These are phyloP conservation scores for Chalciporus piperatus DNA, from an alignment of 768 basidiomycete species.

Conservation along the genomic window DNA sequence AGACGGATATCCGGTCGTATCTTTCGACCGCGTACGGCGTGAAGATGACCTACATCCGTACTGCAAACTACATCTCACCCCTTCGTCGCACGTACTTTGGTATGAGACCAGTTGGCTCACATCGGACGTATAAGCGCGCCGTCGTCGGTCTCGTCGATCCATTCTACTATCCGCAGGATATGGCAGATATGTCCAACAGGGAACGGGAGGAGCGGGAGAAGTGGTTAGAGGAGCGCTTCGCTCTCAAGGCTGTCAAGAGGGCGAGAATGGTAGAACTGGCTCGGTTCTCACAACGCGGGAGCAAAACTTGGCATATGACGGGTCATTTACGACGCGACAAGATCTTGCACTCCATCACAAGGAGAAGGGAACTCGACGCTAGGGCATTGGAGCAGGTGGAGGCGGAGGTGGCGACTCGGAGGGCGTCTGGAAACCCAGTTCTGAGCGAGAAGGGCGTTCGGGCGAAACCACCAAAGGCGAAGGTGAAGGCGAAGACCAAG, in stretches of 20 bases:
- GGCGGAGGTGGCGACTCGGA: conserved; percentile 25
- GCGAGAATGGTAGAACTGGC: conserved; percentile 33
- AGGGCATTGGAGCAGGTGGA: conserved; percentile 38
- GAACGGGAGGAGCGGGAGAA: conserved; percentile 54
- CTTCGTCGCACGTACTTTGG: conserved; percentile 31
- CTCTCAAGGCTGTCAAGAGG: conserved; percentile 35
- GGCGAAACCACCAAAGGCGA: neutral
- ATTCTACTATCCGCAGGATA: conserved; percentile 85
- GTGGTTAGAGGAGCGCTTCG: conserved; percentile 64
- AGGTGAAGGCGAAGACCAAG: neutral
- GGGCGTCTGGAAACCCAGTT: conserved; percentile 22
- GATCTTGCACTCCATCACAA: conserved; percentile 50
- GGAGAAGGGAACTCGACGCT: conserved; percentile 43
- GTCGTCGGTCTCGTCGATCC: conserved; percentile 90
- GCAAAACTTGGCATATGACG: conserved; percentile 39
- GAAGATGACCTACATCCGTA: conserved; percentile 89
- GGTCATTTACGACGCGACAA: conserved; percentile 44
- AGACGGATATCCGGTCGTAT: conserved; percentile 88
- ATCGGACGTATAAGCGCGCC: conserved; percentile 83
- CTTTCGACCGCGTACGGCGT: conserved; percentile 84
- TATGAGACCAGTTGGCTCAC: conserved; percentile 30
- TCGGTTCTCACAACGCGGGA: conserved; percentile 35
- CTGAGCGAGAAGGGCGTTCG: conserved; percentile 18
- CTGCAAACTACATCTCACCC: conserved; percentile 82
- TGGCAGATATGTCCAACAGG: conserved; percentile 70